Conservation (phyloP, 805 yeast genomes). For the Kodamaea laetipori region DNA sequence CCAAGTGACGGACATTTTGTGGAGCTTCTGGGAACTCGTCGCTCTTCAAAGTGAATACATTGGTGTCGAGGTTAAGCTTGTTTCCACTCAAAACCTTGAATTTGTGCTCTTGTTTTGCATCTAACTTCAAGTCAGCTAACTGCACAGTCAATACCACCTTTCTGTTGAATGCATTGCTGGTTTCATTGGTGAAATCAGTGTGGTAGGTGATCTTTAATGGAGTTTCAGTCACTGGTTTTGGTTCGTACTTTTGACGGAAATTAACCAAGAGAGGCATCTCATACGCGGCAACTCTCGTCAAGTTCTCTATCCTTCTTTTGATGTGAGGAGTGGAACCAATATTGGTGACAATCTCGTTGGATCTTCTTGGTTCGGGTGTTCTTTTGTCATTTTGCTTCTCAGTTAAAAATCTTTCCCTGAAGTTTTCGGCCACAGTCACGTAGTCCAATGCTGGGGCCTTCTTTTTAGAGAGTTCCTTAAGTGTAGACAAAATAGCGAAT, state of each 20-base stretch:
- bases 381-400: conserved; percentile 39
- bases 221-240: conserved; percentile 41
- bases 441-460: conserved; percentile 39
- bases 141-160: conserved; percentile 65
- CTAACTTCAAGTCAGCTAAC: conserved; percentile 55
- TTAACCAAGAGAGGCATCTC: conserved; percentile 85
- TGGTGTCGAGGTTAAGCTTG: conserved; percentile 65
- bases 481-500: conserved; percentile 53
- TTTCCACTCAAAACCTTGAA: conserved; percentile 77
- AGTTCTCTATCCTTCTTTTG: conserved; percentile 73
- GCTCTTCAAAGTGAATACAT: conserved; percentile 63
- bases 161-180: conserved; percentile 60
- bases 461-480: conserved; percentile 29
- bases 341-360: conserved; percentile 38
- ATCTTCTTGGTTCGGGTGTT: conserved; percentile 40
- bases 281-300: conserved; percentile 83
- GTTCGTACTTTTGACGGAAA: conserved; percentile 68
- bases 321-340: conserved; percentile 41
- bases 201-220: conserved; percentile 68
- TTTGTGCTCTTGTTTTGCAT: conserved; percentile 62
- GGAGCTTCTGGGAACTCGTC: conserved; percentile 72
- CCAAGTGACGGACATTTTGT: conserved; percentile 78
- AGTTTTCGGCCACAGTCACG: conserved; percentile 44
- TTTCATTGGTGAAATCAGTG: conserved; percentile 72
- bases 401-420: conserved; percentile 44